phyloP scores from a whole-genome alignment of 2,329 filamentous ascomycete genomes.

The Colletotrichum orchidophilum region DNA sequence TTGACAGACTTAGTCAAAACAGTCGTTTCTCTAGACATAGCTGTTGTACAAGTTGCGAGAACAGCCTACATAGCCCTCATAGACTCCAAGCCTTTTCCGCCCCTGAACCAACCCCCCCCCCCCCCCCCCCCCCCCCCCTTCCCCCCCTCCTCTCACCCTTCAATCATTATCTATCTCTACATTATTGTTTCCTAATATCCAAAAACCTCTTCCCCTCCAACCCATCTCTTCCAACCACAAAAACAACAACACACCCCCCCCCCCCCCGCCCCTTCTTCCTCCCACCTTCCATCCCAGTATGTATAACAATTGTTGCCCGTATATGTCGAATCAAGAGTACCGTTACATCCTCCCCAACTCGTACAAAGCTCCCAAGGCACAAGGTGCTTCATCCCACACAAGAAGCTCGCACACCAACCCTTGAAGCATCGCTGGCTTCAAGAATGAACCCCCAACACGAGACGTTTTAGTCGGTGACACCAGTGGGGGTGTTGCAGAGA shows the following conservation, averaged over 20 bases:
- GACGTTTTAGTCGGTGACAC: slow-evolving; percentile 40
- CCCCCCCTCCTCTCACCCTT: too few relatives aligned
- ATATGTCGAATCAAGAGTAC: background rate
- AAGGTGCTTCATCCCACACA: background rate
- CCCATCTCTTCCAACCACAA: too few relatives aligned
- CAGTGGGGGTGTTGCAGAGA: slow-evolving; percentile 46
- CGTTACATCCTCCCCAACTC: background rate
- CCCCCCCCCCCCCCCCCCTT: too few relatives aligned
- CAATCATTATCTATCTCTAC: too few relatives aligned
- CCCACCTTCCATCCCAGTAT: background rate
- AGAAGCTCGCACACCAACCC: background rate
- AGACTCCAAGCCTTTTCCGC: background rate
- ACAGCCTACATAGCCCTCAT: background rate
- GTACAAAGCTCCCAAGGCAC: background rate
- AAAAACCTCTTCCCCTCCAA: too few relatives aligned
- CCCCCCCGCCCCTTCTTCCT: too few relatives aligned
- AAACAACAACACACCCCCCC: too few relatives aligned
- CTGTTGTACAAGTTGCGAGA: slow-evolving; percentile 1
- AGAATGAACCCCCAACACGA: background rate
- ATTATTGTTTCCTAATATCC: too few relatives aligned
- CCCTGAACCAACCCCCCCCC: background rate
- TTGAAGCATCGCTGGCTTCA: background rate
- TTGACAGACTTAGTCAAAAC: background rate
- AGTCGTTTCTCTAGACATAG: background rate
- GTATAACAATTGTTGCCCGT: slow-evolving; percentile 1